Conservation (phyloP, 805 yeast genomes). For the Wickerhamiella allomyrinae region DNA sequence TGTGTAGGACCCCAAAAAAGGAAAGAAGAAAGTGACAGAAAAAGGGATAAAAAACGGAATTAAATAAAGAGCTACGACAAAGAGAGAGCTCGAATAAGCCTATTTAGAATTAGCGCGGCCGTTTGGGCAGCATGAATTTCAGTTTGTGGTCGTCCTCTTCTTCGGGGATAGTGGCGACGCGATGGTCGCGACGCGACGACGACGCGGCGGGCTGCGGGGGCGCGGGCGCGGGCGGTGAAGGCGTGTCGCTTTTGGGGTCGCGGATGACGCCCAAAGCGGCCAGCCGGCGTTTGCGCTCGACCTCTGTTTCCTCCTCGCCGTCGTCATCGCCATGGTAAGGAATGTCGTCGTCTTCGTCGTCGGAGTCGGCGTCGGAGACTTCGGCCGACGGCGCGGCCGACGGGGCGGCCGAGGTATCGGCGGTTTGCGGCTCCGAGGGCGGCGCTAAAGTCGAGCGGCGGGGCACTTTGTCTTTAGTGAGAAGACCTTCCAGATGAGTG, state of each 20-base stretch:
- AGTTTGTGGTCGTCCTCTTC: conserved; percentile 11
- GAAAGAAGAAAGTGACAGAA: too few species aligned
- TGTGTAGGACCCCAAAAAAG: too few species aligned
- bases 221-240: background rate
- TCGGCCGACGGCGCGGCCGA: conserved; percentile 3
- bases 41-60: too few species aligned
- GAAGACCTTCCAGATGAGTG: conserved; percentile 9
- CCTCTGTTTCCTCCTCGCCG: conserved; percentile 42
- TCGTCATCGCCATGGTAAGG: conserved; percentile 21
- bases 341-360: conserved; percentile 15
- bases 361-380: conserved; percentile 20
- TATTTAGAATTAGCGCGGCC: conserved; percentile 34
- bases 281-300: conserved; percentile 49
- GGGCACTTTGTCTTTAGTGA: conserved; percentile 9
- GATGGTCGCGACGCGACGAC: background rate
- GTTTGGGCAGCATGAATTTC: conserved; percentile 12
- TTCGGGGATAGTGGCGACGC: background rate
- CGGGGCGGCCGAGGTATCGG: background rate
- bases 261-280: conserved; percentile 25
- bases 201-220: background rate
- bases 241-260: conserved; percentile 1
- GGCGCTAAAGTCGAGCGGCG: conserved; percentile 5
- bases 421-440: conserved; percentile 8
- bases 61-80: too few species aligned
- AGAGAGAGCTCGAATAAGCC: too few species aligned